Percentiles rank a stretch among this genome's conserved stretches.
phyloP scores from a whole-genome alignment of 2,329 filamentous ascomycete genomes.

The Xylariaceae sp. region DNA sequence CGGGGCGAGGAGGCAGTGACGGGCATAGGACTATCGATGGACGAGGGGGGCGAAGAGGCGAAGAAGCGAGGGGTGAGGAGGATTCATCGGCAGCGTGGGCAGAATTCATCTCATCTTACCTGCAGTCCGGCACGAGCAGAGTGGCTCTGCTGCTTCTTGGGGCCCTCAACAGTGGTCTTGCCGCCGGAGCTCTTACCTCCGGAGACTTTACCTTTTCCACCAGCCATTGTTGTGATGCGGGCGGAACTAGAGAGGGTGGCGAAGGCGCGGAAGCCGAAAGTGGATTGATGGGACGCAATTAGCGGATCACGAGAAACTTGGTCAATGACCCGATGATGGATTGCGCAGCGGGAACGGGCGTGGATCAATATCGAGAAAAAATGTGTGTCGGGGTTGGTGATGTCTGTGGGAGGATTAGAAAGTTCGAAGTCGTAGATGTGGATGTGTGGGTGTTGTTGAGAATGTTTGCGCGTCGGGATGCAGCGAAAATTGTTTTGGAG shows the following conservation, averaged over 20 bases:
- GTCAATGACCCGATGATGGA: not conserved
- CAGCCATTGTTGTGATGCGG: slow-evolving; percentile 52
- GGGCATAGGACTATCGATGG: not conserved
- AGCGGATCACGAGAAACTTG: not conserved
- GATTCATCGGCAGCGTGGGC: slow-evolving; percentile 12
- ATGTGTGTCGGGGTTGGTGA: slow-evolving; percentile 1
- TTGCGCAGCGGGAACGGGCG: slow-evolving; percentile 6
- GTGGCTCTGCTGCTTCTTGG: slow-evolving; percentile 91
- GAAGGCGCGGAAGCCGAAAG: slow-evolving; percentile 22
- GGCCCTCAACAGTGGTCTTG: slow-evolving; percentile 49
- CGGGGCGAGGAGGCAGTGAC: slow-evolving; percentile 8
- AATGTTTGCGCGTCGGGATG: slow-evolving; percentile 27
- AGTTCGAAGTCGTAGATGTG: not conserved
- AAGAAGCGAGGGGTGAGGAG: slow-evolving; percentile 1
- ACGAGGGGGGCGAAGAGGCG: slow-evolving; percentile 1
- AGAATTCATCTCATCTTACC: slow-evolving; percentile 53
- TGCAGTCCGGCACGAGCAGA: slow-evolving; percentile 92
- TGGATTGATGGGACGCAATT: slow-evolving; percentile 1
- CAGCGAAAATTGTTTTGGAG: slow-evolving; percentile 27
- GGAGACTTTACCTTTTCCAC: slow-evolving; percentile 89
- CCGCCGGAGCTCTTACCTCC: slow-evolving; percentile 59
- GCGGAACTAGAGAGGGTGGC: slow-evolving; percentile 7
- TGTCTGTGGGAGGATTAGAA: slow-evolving; percentile 8
- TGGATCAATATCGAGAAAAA: not conserved
- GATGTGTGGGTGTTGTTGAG: slow-evolving; percentile 8